A percentile compares a stretch with the other conserved stretches of the same genome.
Evolutionary conservation across 2,329 filamentous ascomycete species (phyloP).

Genomic region (Penicillium sumatraense): DNA sequence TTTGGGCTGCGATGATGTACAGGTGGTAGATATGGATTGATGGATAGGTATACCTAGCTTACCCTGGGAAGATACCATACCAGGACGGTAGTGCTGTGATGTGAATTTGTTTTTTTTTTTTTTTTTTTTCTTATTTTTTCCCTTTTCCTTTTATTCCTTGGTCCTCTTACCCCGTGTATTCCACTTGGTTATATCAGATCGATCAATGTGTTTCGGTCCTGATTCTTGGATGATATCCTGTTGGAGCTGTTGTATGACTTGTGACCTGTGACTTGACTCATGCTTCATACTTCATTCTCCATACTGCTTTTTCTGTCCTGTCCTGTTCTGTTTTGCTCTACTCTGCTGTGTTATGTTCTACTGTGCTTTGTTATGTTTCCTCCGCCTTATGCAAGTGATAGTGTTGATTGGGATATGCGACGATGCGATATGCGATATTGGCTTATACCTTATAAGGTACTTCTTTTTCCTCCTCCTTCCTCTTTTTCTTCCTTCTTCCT

Average conservation of each 20-base stretch:
- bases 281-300: no score
- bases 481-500: slow-evolving; percentile 5
- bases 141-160: not conserved
- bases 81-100: not conserved
- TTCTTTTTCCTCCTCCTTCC: slow-evolving; percentile 1
- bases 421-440: slow-evolving; percentile 27
- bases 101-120: slow-evolving; percentile 1
- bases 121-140: not conserved
- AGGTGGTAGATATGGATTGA: slow-evolving; percentile 13
- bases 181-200: no score
- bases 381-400: not conserved
- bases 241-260: no score
- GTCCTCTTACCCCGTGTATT: no score
- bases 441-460: no score
- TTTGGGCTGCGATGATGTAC: slow-evolving; percentile 24
- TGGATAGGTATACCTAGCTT: slow-evolving; percentile 9
- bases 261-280: no score
- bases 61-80: not conserved
- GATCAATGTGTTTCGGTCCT: no score
- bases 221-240: no score
- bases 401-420: slow-evolving; percentile 27
- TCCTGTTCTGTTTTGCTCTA: not conserved
- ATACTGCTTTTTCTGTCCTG: no score
- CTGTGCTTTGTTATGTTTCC: slow-evolving; percentile 2
- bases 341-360: not conserved